Percentiles rank a stretch among this genome's conserved stretches.
Conservation (phyloP, 1,284 basidiomycete species). For the Mycosarcoma mackinlayi region DNA sequence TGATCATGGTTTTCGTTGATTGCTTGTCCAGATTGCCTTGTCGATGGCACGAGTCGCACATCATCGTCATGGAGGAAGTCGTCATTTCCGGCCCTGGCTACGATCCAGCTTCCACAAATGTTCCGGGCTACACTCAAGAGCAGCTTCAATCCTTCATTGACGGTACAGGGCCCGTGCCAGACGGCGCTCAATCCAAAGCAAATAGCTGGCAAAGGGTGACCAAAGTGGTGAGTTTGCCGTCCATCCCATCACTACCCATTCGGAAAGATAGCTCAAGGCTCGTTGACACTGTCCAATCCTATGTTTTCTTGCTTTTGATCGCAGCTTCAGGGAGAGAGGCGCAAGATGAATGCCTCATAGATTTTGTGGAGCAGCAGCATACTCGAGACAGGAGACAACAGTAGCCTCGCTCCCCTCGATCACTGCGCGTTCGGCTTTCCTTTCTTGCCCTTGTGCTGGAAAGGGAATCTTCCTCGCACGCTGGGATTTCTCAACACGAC, state of each 20-base stretch:
- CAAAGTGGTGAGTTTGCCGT: slow-evolving; percentile 56
- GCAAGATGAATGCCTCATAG: slow-evolving; percentile 45
- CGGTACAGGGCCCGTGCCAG: slow-evolving; percentile 31
- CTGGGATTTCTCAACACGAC: too few relatives aligned
- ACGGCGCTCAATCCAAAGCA: slow-evolving; percentile 56
- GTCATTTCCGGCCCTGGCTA: slow-evolving; percentile 61
- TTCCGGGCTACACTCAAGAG: slow-evolving; percentile 51
- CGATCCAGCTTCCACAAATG: slow-evolving; percentile 56
- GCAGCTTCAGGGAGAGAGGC: slow-evolving; percentile 59
- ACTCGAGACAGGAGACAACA: background rate
- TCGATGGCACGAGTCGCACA: slow-evolving; percentile 65
- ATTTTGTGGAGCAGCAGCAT: background rate
- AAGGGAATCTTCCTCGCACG: background rate
- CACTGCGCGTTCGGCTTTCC: background rate
- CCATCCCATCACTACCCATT: background rate
- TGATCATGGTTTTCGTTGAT: background rate
- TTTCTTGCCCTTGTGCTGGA: background rate
- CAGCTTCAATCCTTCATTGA: slow-evolving; percentile 52
- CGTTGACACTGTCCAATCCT: background rate
- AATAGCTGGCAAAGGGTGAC: slow-evolving; percentile 60
- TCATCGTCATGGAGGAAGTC: slow-evolving; percentile 67
- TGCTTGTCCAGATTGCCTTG: slow-evolving; percentile 53
- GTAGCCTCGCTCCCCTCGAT: background rate
- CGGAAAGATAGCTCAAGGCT: background rate
- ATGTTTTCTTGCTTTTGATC: background rate